Evolutionary conservation across 2,329 filamentous ascomycete species (phyloP), one percentile per base, ranked within the genome.

Genomic region (Cercospora sesami): DNA sequence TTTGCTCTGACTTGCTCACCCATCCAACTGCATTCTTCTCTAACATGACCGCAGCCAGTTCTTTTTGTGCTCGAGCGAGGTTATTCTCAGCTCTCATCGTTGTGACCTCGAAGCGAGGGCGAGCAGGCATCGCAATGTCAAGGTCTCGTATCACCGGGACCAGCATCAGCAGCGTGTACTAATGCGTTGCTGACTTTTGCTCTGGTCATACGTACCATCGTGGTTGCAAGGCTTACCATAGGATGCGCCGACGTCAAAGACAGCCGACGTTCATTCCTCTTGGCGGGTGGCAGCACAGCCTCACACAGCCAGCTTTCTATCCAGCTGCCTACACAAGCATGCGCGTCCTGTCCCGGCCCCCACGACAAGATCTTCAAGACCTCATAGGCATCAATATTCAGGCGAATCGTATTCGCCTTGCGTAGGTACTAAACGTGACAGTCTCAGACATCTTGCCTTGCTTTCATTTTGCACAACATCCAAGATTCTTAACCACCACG

Each of bases 211-310:
- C 23, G 48, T 7, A 30, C 23, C 21, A 42, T n/a, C 7, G 6
- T 4, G n/a, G 14, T 28, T 14, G 48, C 48, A 53, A 53, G 48
- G 48, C 48, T n/a, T 55, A 14, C 48, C 10, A 55, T 16, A 55
- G 4, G 23, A 55, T 55, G 48, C 16, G 48, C 21, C 23, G 23
- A 55, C 48, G 48, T 55, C 48, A 30, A 39, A 42, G 23, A 30
- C 23, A n/a, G 48, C 12, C 48, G 55, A 59, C n/a, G 55, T 59
- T 21, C 18, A 33, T 30, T 59, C 10, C 21, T 53, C 62, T 64
- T 64, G 62, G 62, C 62, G 23, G 53, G 18, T 64, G 23, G 18
- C 45, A 57, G 61, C 62, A 64, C 62, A 64, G 62, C 62, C 62
- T 64, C 62, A 36, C 64, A 60, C 57, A 60, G 57, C 57, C 57